Evolutionary conservation across 164 flowering plant genomes (phyloP), one percentile per base, ranked within the genome.

Genomic region (Hamamelis virginiana): DNA sequence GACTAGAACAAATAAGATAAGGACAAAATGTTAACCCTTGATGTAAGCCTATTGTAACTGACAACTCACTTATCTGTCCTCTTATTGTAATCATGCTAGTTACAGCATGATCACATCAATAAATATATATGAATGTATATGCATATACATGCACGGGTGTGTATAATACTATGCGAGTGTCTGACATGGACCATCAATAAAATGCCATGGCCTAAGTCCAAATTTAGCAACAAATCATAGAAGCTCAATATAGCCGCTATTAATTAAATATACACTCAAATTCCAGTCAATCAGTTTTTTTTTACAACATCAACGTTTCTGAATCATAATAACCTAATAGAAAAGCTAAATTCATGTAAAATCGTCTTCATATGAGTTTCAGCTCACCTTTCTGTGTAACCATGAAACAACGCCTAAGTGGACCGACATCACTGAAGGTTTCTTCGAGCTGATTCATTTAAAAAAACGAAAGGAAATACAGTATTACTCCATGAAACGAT

Each of bases 401-500:
- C 87, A 92, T 80, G 76, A 94, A 94, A 80, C 92, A 90, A 16
- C 97, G 82, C 66, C 97, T 79, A 16, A 94, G 78, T 0, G 98
- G 98, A 53, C 98, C 98, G 9, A 92, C 91, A 57, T 92, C 97
- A 60, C 97, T 78, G 70, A 94, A 94, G 10, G 85, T 64, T 64
- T 89, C 97, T 75, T 92, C 97, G 3, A 94, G 82, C 92, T 91
- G 58, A 19, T 67, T 14, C 38, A 18, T n/a, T 41, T 1, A 27
- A 41, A n/a, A 16, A 60, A 28, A 57, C 16, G 45, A 6, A 48
- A 26, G 50, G 5, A 21, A 51, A n/a, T 47, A 16, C 11, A 50
- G 57, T 14, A 1, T 15, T 3, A 44, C 55, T 60, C 65, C 1
- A 15, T 33, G 9, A 25, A 41, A 26, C 67, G 65, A 27, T 21